phyloP scores from a whole-genome alignment of 2,329 filamentous ascomycete genomes.

The Epichloe hybrida region DNA sequence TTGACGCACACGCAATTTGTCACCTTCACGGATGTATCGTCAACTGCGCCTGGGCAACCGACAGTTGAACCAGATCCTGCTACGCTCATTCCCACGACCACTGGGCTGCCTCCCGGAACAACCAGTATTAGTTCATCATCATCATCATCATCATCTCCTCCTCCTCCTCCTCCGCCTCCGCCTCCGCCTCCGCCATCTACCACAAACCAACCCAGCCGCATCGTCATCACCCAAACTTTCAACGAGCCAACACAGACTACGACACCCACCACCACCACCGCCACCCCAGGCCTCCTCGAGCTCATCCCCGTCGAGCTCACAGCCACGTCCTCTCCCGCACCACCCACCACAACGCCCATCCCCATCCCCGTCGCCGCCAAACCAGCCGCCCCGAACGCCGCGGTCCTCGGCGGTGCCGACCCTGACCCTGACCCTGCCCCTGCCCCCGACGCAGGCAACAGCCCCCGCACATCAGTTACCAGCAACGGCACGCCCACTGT shows the following conservation, averaged over 20 bases:
- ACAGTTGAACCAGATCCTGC: not conserved
- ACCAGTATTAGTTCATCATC: not conserved
- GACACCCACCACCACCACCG: not conserved
- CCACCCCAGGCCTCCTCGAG: conserved; percentile 13
- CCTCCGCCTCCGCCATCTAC: not conserved
- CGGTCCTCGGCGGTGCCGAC: not conserved
- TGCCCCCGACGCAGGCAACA: conserved; percentile 1
- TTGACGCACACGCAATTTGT: conserved; percentile 1
- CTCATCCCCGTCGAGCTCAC: conserved; percentile 15
- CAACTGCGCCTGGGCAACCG: not conserved
- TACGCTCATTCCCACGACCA: not conserved
- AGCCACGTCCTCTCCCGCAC: not conserved
- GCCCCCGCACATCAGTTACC: conserved; percentile 12
- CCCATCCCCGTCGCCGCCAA: not conserved
- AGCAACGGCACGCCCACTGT: conserved; percentile 21
- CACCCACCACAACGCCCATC: not conserved
- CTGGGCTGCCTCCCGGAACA: not conserved
- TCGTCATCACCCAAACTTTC: conserved; percentile 16
- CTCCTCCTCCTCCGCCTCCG: not conserved
- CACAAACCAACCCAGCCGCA: conserved; percentile 3
- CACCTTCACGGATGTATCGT: not conserved
- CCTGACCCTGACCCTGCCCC: not conserved
- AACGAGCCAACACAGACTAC: conserved; percentile 9
- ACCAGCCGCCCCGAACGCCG: conserved; percentile 4
- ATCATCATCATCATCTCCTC: not conserved